Evolutionary conservation across 805 yeast species (phyloP), one percentile per base, ranked within the genome.

Genomic region (Metschnikowia santaceciliae): DNA sequence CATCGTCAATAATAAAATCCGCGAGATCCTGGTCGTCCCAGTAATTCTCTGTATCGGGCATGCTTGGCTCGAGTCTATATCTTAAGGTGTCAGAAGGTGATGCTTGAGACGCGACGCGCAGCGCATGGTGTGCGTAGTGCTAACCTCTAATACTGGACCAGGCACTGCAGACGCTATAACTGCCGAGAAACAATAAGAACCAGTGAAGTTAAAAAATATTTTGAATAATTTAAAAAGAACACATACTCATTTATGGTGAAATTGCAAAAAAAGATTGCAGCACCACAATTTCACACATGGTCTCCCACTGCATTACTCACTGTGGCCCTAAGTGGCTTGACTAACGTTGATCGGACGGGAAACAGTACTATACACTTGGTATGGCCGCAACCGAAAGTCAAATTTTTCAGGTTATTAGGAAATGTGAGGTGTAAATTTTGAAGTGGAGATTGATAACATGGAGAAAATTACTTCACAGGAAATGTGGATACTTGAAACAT

Each of bases 1-100:
- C 70, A 23, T 66, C 72, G 30, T 62, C 60, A 6, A 70, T 74
- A 23, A 73, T 68, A 55, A 72, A 72, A 48, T 62, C 72, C 7
- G 64, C 68, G 11, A 72, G 63, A 11, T 72, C 76, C 19, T 58
- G 67, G 23, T 58, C 62, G 35, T 54, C 60, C 23, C 54, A 43
- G 44, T 51, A 49, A 32, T 42, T 38, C 17, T 45, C 48, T 13
- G 42, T 8, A 26, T 37, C 47, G 15, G 47, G 6, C 47, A 44
- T 44, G 22, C 23, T 26, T 15, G 33, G 26, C 20, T 20, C n/a
- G 10, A 19, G 41, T 2, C 26, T n/a, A 26, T 26, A 26, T 8
- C 11, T 26, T 8, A 10, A 26, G 11, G 30, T 26, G 42, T n/a
- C 32, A 10, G 42, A n/a, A 13, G 37, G 26, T 32, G 37, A 19